phyloP scores from a whole-genome alignment of 2,329 filamentous ascomycete genomes.

The Alternaria gansuensis region DNA sequence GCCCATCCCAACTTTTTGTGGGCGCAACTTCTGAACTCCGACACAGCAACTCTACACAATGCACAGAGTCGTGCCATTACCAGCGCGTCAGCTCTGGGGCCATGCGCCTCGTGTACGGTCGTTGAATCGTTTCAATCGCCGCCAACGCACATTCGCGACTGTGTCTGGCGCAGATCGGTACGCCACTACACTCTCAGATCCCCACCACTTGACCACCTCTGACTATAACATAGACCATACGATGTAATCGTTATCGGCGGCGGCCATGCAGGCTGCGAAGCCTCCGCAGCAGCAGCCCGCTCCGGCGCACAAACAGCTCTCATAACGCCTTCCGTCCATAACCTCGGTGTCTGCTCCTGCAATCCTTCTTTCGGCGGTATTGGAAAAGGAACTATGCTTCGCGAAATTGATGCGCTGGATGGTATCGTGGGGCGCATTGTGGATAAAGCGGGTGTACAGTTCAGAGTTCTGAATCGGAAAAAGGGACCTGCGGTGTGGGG shows the following conservation, averaged over 20 bases:
- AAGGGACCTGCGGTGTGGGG: conserved; percentile 98
- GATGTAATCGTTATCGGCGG: conserved; percentile 97
- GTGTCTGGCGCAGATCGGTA: conserved; percentile 52
- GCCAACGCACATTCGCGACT: conserved; percentile 56
- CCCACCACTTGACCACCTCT: conserved; percentile 18
- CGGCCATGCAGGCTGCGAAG: conserved; percentile 94
- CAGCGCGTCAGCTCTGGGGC: conserved; percentile 57
- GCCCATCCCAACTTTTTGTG: conserved; percentile 24
- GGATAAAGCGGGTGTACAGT: conserved; percentile 95
- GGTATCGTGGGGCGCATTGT: conserved; percentile 87
- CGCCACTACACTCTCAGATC: not conserved
- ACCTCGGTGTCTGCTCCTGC: conserved; percentile 94
- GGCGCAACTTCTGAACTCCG: conserved; percentile 3
- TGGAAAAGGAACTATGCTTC: conserved; percentile 94
- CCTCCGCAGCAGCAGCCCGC: conserved; percentile 87
- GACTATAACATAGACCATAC: conserved; percentile 66
- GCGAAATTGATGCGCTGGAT: conserved; percentile 94
- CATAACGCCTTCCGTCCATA: conserved; percentile 85
- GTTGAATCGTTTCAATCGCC: conserved; percentile 44
- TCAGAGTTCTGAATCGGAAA: conserved; percentile 83
- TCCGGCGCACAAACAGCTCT: conserved; percentile 88
- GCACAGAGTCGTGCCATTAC: conserved; percentile 39
- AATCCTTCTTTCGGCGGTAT: conserved; percentile 99
- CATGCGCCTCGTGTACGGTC: conserved; percentile 60
- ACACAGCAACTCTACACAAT: conserved; percentile 28